Percentiles rank a stretch among this genome's conserved stretches.
Conservation (phyloP, 73 alveolate genomes). For the Tetrahymena borealis region DNA sequence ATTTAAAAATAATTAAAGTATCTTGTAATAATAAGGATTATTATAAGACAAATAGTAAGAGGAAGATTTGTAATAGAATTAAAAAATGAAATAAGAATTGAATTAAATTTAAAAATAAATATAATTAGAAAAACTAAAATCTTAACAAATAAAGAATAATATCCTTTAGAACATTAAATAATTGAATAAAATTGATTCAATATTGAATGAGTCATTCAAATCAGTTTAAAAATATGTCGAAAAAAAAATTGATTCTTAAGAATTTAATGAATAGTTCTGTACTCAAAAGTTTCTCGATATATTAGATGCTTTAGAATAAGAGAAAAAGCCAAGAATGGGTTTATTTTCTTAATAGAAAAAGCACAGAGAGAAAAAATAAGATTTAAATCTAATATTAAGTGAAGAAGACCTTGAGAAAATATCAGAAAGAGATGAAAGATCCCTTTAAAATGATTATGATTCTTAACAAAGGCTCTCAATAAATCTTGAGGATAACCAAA, state of each 20-base stretch:
- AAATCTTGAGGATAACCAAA: not conserved
- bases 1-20: no score
- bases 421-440: not conserved
- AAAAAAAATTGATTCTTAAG: not conserved
- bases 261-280: not conserved
- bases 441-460: not conserved
- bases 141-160: not conserved
- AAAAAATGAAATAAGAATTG: not conserved
- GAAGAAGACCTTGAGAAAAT: not conserved
- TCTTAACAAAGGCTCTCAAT: not conserved
- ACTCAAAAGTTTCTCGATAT: not conserved
- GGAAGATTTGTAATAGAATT: not conserved
- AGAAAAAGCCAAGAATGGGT: not conserved
- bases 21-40: no score
- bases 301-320: not conserved
- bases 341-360: not conserved
- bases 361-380: not conserved
- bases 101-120: not conserved
- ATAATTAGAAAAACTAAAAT: not conserved
- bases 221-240: not conserved
- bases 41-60: not conserved
- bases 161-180: not conserved
- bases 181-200: not conserved
- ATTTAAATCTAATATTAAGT: not conserved
- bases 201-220: not conserved